phyloP scores from a whole-genome alignment of 2,329 filamentous ascomycete genomes.

The Neoscytalidium dimidiatum region DNA sequence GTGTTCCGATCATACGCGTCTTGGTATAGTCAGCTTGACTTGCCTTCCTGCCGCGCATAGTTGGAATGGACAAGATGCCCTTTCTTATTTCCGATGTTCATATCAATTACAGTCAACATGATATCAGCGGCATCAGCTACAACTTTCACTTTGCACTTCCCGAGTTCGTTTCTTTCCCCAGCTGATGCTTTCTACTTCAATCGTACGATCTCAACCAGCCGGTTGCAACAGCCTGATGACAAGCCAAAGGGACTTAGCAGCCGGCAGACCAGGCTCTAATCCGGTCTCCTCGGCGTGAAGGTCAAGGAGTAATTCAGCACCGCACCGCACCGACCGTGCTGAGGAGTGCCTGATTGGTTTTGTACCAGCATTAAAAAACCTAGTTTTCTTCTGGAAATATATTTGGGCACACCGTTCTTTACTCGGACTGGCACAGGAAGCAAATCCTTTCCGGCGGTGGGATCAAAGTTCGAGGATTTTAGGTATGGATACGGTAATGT shows the following conservation, averaged over 20 bases:
- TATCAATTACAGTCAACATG: slow-evolving; percentile 15
- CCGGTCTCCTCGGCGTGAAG: background rate
- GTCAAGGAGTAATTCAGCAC: background rate
- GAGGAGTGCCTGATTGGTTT: background rate
- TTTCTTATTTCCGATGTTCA: slow-evolving; percentile 11
- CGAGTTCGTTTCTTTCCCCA: slow-evolving; percentile 3
- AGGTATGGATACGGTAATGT: slow-evolving; percentile 18
- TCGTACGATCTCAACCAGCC: slow-evolving; percentile 3
- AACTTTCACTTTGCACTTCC: slow-evolving; percentile 16
- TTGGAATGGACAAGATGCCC: background rate
- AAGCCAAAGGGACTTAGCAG: background rate
- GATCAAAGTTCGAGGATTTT: background rate
- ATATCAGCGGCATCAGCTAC: slow-evolving; percentile 1
- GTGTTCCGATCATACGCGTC: slow-evolving; percentile 17
- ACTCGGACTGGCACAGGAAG: background rate
- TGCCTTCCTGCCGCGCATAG: slow-evolving; percentile 12
- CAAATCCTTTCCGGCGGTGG: background rate
- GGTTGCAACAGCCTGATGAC: background rate
- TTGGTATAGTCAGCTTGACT: slow-evolving; percentile 19
- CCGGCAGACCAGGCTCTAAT: background rate
- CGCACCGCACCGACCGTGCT: background rate
- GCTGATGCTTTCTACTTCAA: slow-evolving; percentile 14
- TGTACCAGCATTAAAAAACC: slow-evolving; percentile 13
- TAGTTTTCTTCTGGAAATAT: slow-evolving; percentile 18
- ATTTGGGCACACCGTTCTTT: background rate